Conservation (phyloP, 2,329 filamentous ascomycete species). For the Fusarium denticulatum region DNA sequence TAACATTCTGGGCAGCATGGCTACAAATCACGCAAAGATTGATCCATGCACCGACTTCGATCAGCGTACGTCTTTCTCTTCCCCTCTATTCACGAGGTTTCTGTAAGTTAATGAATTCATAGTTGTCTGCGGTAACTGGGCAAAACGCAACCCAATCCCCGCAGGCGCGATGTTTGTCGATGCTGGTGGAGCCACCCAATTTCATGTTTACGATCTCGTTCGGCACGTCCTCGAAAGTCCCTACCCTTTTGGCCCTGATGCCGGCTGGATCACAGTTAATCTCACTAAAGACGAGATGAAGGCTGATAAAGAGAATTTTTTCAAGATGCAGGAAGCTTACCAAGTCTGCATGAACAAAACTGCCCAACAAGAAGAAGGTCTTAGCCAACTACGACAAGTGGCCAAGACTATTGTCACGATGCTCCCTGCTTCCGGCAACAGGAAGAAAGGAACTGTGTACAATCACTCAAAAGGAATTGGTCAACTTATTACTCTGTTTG, state of each 20-base stretch:
- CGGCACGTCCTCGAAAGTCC: slow-evolving; percentile 49
- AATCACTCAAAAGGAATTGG: slow-evolving; percentile 10
- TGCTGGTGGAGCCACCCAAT: not conserved
- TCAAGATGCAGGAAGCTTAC: slow-evolving; percentile 72
- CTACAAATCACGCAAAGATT: not conserved
- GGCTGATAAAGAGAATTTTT: slow-evolving; percentile 69
- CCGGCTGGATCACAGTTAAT: slow-evolving; percentile 25
- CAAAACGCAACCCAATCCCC: not conserved
- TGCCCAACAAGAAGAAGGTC: slow-evolving; percentile 63
- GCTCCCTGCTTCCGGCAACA: not conserved
- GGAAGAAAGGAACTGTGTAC: not conserved
- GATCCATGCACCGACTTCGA: not conserved
- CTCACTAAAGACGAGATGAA: slow-evolving; percentile 48
- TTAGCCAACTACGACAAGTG: slow-evolving; percentile 64
- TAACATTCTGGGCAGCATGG: not conserved
- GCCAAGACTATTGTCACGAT: slow-evolving; percentile 48
- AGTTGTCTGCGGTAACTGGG: not conserved
- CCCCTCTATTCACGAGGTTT: accelerated
- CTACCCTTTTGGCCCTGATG: slow-evolving; percentile 65
- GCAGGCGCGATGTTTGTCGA: not conserved
- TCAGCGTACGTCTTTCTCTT: not conserved
- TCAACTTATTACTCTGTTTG: not conserved
- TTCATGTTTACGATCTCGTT: not conserved
- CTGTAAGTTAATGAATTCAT: accelerated
- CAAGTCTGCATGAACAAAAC: slow-evolving; percentile 72